Base-by-base conservation (phyloP, 2,329 filamentous ascomycete species). In the Fonsecaea multimorphosa region DNA sequence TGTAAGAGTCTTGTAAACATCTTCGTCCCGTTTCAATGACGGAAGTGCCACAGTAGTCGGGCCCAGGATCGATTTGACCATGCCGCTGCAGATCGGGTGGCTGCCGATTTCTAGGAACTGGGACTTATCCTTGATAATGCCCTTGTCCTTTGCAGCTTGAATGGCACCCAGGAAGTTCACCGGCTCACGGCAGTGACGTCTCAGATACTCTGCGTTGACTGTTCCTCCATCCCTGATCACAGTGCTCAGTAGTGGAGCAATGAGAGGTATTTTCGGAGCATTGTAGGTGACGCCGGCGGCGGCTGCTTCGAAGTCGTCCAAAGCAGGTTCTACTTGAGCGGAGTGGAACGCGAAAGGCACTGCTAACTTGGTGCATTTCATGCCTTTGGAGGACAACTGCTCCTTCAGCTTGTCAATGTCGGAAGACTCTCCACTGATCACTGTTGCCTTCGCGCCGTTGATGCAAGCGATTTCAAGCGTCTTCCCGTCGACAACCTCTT, bases 361-460 rank as follows among this genome's bases (percentile, higher is more conserved):
- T 65, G 87, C 85, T n/a, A 91, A 80, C 73, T 84, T 84, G 14
- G 83, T 86, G 22, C 83, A 84, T 76, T 88, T 89, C 77, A 87
- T 84, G 1, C 85, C 85, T 63, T 82, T 79, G 6, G 77, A 75
- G 14, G 80, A 75, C 2, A 90, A 80, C 32, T 80, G 73, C 8
- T 84, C 76, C 64, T 76, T 82, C 16, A 87, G 79, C 3, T 80
- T 79, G 65, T 85, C 81, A 61, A 91, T 86, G 66, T 89, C 82
- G 44, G 87, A 81, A 57, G 86, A 83, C 61, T 83, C 84, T 16
- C 85, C 79, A 67, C 86, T 86, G n/a, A 95, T 81, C 1, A 95
- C 92, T 9, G 88, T 93, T 74, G 92, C 90, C 58, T 86, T 82
- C 0, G 89, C 87, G 0, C 89, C 87, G 71, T 96, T 96, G 75